These are phyloP conservation scores for Lentinula lateritia DNA, from an alignment of 768 basidiomycete genomes.

Conservation along the genomic window DNA sequence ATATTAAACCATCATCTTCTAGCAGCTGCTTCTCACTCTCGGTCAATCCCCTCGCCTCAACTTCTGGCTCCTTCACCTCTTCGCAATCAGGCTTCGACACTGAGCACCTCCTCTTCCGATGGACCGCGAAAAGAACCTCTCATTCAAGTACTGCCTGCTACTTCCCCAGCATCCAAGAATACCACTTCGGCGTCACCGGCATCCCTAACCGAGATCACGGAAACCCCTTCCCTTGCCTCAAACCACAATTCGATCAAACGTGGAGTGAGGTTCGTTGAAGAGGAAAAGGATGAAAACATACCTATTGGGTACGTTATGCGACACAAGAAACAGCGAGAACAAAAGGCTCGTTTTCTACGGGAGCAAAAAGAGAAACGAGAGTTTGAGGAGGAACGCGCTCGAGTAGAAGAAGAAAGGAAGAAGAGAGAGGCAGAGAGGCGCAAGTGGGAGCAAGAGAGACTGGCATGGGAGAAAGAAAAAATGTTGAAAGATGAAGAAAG, in stretches of 20 bases:
- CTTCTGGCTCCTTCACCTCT: constrained; percentile 7
- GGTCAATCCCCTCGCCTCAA: constrained; percentile 1
- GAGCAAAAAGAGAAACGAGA: constrained; percentile 52
- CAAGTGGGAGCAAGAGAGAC: constrained; percentile 39
- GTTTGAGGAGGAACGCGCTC: constrained; percentile 37
- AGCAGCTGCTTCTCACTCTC: constrained; percentile 4
- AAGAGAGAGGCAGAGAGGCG: constrained; percentile 37
- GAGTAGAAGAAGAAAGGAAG: constrained; percentile 37
- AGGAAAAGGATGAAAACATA: constrained; percentile 61
- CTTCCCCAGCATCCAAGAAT: constrained; percentile 2
- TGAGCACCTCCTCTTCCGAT: constrained; percentile 10
- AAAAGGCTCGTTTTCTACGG: constrained; percentile 63
- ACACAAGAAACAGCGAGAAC: constrained; percentile 66
- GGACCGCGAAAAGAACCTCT: constrained; percentile 1
- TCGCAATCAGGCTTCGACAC: constrained; percentile 9
- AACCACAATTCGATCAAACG: constrained; percentile 29
- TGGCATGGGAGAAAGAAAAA: constrained; percentile 46
- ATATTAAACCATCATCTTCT: neutral
- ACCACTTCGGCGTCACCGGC: constrained; percentile 8
- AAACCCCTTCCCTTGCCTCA: neutral
- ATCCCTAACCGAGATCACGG: neutral
- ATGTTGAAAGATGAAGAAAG: constrained; percentile 49
- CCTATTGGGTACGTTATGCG: constrained; percentile 69
- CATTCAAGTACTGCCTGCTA: constrained; percentile 9
- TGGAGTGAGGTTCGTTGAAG: constrained; percentile 62